Conservation (phyloP, 257 asterid species). For the Mentha longifolia region DNA sequence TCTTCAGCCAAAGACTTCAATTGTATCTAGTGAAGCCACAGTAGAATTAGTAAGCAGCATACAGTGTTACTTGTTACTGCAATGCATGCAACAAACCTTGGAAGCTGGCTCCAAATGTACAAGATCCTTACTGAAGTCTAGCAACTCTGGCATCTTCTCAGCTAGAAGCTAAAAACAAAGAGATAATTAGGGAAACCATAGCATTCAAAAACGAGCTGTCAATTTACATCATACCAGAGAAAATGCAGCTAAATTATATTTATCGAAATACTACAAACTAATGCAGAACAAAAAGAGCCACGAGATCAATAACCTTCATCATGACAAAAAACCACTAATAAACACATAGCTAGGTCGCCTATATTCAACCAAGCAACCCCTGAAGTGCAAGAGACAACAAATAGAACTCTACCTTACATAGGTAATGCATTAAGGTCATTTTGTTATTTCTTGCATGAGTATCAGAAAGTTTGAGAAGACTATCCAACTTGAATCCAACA, state of each 20-base stretch:
- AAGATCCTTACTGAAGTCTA: conserved; percentile 91
- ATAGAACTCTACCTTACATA: conserved; percentile 77
- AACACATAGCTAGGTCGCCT: conserved; percentile 15
- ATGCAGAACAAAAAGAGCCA: conserved; percentile 11
- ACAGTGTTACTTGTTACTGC: conserved; percentile 22
- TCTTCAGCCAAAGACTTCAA: conserved; percentile 97
- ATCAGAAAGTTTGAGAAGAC: conserved; percentile 97
- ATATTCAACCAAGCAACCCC: conserved; percentile 12
- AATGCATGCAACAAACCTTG: conserved; percentile 58
- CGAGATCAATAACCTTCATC: conserved; percentile 6
- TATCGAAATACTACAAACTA: conserved; percentile 9
- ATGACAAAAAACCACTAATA: not conserved
- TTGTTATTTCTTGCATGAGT: conserved; percentile 98
- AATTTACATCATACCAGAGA: conserved; percentile 6
- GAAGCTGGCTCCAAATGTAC: conserved; percentile 93
- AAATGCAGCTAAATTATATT: conserved; percentile 7
- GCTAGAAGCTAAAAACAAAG: conserved; percentile 62
- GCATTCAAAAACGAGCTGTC: conserved; percentile 2
- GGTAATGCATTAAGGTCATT: conserved; percentile 98
- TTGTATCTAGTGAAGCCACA: conserved; percentile 67
- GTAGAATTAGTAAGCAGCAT: conserved; percentile 33
- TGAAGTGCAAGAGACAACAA: conserved; percentile 20
- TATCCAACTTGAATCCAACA: conserved; percentile 95
- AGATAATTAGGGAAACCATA: conserved; percentile 19
- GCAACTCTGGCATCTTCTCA: conserved; percentile 89